A percentile compares a stretch with the other conserved stretches of the same genome.
Conservation (phyloP, 2,329 filamentous ascomycete species). For the Aspergillus sp. region DNA sequence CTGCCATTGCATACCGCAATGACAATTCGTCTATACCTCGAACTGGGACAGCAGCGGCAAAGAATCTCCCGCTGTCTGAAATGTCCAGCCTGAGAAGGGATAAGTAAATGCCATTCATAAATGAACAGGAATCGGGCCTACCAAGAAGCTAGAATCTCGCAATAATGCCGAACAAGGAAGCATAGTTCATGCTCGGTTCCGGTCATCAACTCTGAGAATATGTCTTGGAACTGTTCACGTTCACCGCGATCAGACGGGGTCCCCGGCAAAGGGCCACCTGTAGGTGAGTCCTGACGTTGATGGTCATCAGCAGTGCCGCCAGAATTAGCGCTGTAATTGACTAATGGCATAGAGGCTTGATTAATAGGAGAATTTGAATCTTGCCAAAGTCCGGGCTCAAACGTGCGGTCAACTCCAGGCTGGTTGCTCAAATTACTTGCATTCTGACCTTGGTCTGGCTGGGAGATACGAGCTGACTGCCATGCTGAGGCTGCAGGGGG, state of each 20-base stretch:
- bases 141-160: conserved; percentile 38
- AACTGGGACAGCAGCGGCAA: conserved; percentile 37
- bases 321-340: background rate
- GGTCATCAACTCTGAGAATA: conserved; percentile 38
- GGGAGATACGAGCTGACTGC: background rate
- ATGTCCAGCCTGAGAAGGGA: conserved; percentile 33
- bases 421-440: background rate
- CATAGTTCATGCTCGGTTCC: conserved; percentile 40
- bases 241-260: conserved; percentile 24
- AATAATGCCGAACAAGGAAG: conserved; percentile 39
- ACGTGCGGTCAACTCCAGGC: background rate
- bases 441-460: background rate
- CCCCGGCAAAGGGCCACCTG: conserved; percentile 10
- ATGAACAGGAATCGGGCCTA: conserved; percentile 12
- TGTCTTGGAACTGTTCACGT: conserved; percentile 33
- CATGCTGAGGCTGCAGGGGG: background rate
- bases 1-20: conserved; percentile 38
- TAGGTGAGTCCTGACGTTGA: background rate
- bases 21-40: conserved; percentile 35
- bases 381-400: background rate
- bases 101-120: conserved; percentile 13
- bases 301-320: background rate
- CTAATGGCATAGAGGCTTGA: background rate
- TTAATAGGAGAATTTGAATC: background rate
- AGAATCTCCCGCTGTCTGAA: conserved; percentile 42